A percentile compares a stretch with the other conserved stretches of the same genome.
Conservation (phyloP, 139 green algal genomes). For the Auxenochlorella protothecoides region DNA sequence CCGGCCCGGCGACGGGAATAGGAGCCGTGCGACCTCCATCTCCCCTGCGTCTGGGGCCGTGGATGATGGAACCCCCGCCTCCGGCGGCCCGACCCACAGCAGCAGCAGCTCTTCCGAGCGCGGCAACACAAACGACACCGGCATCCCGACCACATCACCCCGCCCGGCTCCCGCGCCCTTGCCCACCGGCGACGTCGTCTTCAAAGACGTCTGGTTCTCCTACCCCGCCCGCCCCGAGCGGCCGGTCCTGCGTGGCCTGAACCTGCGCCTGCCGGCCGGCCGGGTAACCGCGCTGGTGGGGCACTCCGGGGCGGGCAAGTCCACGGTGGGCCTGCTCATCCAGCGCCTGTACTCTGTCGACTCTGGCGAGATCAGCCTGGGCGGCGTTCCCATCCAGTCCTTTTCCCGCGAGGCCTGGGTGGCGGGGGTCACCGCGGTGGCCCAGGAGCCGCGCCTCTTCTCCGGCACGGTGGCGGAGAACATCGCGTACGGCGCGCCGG, state of each 20-base stretch:
- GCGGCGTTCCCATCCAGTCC: constrained; percentile 1
- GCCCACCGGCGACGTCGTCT: not conserved
- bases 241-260: constrained; percentile 47
- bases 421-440: constrained; percentile 52
- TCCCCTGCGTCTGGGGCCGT: too few species aligned
- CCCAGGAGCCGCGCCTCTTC: constrained; percentile 78
- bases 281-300: constrained; percentile 76
- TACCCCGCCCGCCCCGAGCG: constrained; percentile 58
- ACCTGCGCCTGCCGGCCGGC: constrained; percentile 53
- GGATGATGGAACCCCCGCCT: too few species aligned
- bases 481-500: constrained; percentile 60
- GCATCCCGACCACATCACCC: too few species aligned
- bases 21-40: too few species aligned
- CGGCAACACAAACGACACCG: too few species aligned
- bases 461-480: constrained; percentile 76
- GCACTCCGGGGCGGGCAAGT: constrained; percentile 73
- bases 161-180: too few species aligned
- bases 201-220: constrained; percentile 53
- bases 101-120: not conserved
- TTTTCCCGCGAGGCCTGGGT: constrained; percentile 62
- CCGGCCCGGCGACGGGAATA: too few species aligned
- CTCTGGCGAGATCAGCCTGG: constrained; percentile 30
- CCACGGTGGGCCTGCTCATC: constrained; percentile 65
- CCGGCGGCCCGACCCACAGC: not conserved
- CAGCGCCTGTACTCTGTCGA: constrained; percentile 46